phyloP scores from a whole-genome alignment of 495 filamentous ascomycete genomes.

The Penicillium maclennaniae region DNA sequence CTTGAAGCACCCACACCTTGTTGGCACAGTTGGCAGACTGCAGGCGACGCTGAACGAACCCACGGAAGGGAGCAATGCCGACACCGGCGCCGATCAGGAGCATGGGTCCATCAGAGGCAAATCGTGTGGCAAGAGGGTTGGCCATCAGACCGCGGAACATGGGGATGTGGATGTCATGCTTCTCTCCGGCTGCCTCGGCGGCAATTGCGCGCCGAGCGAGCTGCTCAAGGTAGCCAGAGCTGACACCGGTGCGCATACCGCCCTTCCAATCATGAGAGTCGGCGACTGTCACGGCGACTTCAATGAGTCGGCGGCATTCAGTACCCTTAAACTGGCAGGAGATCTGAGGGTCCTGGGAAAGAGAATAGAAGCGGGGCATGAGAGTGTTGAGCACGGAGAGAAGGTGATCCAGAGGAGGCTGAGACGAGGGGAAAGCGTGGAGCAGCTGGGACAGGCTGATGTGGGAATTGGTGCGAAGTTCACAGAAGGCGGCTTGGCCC shows the following conservation, averaged over 20 bases:
- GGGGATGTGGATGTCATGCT: slow-evolving; percentile 68
- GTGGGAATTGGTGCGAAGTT: slow-evolving; percentile 86
- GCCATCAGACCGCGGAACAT: slow-evolving; percentile 99
- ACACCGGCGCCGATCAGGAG: slow-evolving; percentile 94
- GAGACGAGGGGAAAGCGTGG: slow-evolving; percentile 85
- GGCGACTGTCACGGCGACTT: slow-evolving; percentile 92
- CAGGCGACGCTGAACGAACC: slow-evolving; percentile 91
- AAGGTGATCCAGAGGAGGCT: slow-evolving; percentile 77
- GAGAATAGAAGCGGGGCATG: slow-evolving; percentile 97
- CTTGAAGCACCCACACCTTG: slow-evolving; percentile 98
- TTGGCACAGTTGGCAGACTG: slow-evolving; percentile 97
- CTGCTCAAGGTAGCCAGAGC: slow-evolving; percentile 82
- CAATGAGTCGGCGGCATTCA: slow-evolving; percentile 76
- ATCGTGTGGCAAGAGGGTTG: slow-evolving; percentile 87
- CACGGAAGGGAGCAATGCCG: slow-evolving; percentile 93
- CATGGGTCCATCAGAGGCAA: slow-evolving; percentile 91
- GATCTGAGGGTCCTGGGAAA: slow-evolving; percentile 91
- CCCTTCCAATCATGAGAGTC: slow-evolving; percentile 76
- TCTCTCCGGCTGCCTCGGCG: slow-evolving; percentile 50
- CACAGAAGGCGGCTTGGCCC: slow-evolving; percentile 91
- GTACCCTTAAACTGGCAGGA: slow-evolving; percentile 64
- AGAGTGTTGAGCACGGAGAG: slow-evolving; percentile 76
- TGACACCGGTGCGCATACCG: slow-evolving; percentile 64
- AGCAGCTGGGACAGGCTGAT: slow-evolving; percentile 81
- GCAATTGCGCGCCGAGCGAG: slow-evolving; percentile 66